phyloP scores from a whole-genome alignment of 306 rosid species.

The Vigna nakashimae region DNA sequence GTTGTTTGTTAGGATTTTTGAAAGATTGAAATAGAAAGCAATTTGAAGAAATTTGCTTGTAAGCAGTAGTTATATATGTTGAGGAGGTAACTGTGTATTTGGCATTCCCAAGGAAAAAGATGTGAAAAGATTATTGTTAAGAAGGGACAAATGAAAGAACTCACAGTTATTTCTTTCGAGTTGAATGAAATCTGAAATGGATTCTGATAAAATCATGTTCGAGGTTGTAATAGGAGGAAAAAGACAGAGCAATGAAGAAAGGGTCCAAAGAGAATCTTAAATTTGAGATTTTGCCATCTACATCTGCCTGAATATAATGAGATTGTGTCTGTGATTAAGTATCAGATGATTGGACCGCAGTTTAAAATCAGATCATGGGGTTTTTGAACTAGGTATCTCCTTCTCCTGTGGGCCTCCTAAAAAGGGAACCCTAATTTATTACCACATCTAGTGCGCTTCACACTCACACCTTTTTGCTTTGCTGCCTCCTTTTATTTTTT shows the following conservation, averaged over 20 bases:
- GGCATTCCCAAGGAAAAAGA: neutral
- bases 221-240: neutral
- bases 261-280: slow-evolving; percentile 13
- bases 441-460: slow-evolving; percentile 30
- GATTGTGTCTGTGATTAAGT: slow-evolving; percentile 16
- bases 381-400: slow-evolving; percentile 38
- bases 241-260: slow-evolving; percentile 6
- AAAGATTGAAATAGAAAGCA: too few species aligned
- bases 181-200: slow-evolving; percentile 14
- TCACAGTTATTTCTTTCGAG: neutral
- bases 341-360: slow-evolving; percentile 24
- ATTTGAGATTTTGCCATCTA: neutral
- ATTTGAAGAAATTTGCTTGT: too few species aligned
- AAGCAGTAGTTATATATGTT: neutral
- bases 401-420: slow-evolving; percentile 15
- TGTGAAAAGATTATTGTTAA: neutral
- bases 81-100: neutral
- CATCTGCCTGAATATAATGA: slow-evolving; percentile 16
- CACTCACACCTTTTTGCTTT: slow-evolving; percentile 10
- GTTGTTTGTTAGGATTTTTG: too few species aligned
- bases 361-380: slow-evolving; percentile 21
- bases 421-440: slow-evolving; percentile 23
- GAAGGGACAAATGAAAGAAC: neutral
- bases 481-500: neutral
- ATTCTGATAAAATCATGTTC: neutral